Base-by-base conservation (phyloP, 768 basidiomycete species). In the Strobilomyces echinocephalus region DNA sequence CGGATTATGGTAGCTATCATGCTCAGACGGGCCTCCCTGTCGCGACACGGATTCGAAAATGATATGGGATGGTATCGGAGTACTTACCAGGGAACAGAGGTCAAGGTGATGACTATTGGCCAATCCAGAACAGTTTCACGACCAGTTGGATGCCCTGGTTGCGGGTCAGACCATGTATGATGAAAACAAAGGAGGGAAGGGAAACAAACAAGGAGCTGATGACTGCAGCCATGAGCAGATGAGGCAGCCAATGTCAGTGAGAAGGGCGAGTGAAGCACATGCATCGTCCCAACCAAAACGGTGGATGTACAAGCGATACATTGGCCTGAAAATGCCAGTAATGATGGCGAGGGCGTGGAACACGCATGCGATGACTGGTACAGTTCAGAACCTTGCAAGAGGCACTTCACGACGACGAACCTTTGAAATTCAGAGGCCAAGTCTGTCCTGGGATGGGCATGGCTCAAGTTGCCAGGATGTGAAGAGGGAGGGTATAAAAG, bases 391-490 rank as follows among this genome's bases (percentile, higher is more conserved):
- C 18, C 14, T 33, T 38, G 34, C 14, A 35, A 35, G 5, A 31
- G 2, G 8, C 3, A 39, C 28, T 8, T 49, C 10, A 24, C 0
- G 35, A 39, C 10, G 16, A 50, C 53, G 15, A 48, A 61, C 59
- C 56, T 61, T 59, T 63, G 38, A 26, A 15, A 26, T 55, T 7
- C 5, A 53, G 30, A 11, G 59, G 49, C 54, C 62, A 60, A 11
- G 50, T 10, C 24, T 63, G 52, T 2, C 55, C 57, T 3, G 63
- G 60, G 26, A 38, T 38, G 38, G 63, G 46, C 63, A 65, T 63
- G 9, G 16, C 14, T 14, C 20, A 18, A 33, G n/a, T 18, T 38
- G n/a, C 20, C 20, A 16, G 33, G 33, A 33, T 21, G 36, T 16
- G 46, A 30, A 36, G 26, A 42, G 41, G 11, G 15, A 42, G 24